These are phyloP conservation scores for Leishmania arabica DNA, from an alignment of 208 protist species.

Conservation along the genomic window DNA sequence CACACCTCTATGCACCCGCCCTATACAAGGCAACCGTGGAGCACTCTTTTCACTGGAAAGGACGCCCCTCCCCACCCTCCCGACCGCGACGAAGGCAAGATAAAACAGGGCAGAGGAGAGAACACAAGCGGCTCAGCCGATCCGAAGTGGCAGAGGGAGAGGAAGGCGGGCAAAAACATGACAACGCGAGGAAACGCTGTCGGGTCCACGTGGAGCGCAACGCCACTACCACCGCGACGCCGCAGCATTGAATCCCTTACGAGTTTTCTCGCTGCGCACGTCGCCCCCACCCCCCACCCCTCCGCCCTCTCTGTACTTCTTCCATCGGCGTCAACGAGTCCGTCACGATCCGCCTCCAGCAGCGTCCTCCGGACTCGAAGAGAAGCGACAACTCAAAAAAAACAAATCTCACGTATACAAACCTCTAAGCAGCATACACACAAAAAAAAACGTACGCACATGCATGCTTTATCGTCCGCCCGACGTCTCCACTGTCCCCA, in stretches of 20 bases:
- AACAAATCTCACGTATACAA: neutral
- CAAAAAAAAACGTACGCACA: neutral
- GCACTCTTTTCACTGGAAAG: neutral
- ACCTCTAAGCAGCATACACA: neutral
- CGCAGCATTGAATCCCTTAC: neutral
- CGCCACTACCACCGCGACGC: neutral
- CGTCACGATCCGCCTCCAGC: neutral
- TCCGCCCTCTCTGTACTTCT: neutral
- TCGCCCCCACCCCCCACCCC: neutral
- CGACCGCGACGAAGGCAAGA: neutral
- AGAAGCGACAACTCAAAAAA: neutral
- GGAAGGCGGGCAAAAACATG: neutral
- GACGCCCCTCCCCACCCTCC: no score
- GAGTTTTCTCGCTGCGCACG: neutral
- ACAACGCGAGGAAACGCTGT: neutral
- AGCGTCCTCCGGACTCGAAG: neutral
- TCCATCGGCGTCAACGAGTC: neutral
- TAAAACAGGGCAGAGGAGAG: neutral
- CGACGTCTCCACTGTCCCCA: neutral
- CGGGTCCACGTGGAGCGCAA: neutral
- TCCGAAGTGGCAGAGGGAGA: neutral
- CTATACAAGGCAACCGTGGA: neutral
- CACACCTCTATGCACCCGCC: neutral
- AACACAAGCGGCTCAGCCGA: neutral
- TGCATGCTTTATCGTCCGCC: neutral